A percentile compares a stretch with the other conserved stretches of the same genome.
Evolutionary conservation across 306 rosid species (phyloP).

Genomic region (Comarum palustre): DNA sequence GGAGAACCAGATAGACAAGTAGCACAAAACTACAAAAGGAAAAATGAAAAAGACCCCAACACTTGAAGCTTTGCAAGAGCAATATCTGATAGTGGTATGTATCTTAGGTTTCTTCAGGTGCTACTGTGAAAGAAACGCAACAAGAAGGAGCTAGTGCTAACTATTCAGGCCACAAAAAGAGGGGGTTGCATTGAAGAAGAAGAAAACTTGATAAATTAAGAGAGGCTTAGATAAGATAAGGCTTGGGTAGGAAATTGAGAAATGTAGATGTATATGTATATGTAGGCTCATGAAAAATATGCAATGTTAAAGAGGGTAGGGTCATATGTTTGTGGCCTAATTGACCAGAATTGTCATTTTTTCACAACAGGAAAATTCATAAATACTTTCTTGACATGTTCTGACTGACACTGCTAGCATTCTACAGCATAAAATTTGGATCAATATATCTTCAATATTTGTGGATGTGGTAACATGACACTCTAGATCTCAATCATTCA

Average conservation of each 20-base stretch:
- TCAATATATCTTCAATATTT: neutral
- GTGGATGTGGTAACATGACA: constrained; percentile 18
- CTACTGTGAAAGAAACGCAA: constrained; percentile 29
- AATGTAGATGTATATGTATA: constrained; percentile 33
- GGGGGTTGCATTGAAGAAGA: constrained; percentile 1
- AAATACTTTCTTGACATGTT: neutral
- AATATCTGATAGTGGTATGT: neutral
- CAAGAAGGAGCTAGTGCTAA: constrained; percentile 8
- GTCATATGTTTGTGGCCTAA: constrained; percentile 37
- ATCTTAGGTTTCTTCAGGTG: constrained; percentile 8
- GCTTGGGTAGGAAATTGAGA: constrained; percentile 29
- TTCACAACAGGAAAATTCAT: neutral
- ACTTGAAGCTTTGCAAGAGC: constrained; percentile 8
- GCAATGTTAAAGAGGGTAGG: constrained; percentile 56
- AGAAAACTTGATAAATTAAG: constrained; percentile 22
- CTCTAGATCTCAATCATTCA: constrained; percentile 1
- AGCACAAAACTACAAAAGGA: constrained; percentile 35
- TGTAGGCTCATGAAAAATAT: constrained; percentile 47
- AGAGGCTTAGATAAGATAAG: constrained; percentile 24
- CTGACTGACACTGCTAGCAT: neutral
- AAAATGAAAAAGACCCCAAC: constrained; percentile 34
- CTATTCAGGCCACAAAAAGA: neutral
- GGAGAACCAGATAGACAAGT: constrained; percentile 21
- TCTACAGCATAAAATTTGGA: neutral
- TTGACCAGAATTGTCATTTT: constrained; percentile 30